Base-by-base conservation (phyloP, 2,329 filamentous ascomycete species). In the Polytolypa hystricis region DNA sequence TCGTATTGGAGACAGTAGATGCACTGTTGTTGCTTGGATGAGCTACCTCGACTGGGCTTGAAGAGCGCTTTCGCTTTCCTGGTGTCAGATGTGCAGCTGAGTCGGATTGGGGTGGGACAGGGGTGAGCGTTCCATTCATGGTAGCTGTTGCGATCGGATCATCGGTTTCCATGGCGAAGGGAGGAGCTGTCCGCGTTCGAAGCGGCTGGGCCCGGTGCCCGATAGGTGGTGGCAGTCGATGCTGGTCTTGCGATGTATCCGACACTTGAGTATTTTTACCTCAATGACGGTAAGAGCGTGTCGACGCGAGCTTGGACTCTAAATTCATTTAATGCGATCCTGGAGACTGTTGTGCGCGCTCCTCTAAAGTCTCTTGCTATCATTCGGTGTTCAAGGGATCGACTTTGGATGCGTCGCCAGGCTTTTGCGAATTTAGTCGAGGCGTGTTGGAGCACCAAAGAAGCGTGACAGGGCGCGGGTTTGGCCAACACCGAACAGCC, bases 31-130 rank as follows among this genome's bases (percentile, higher is more conserved):
- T 54, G 21, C 50, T 46, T 21, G 42, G 42, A n/a, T n/a, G n/a
- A 18, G 43, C 35, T 42, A 51, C 57, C 18, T 55, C 51, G 16
- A 56, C 53, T 30, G 55, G 50, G 35, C 51, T 50, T 15, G 57
- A 53, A 12, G 47, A 49, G 43, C 60, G 60, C 52, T 64, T 64
- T 52, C 61, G 58, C 45, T 64, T 64, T 30, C 53, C 58, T 34
- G 60, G 53, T 19, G 58, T 60, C 36, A 56, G 51, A 32, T 49
- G 40, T 19, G 46, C 45, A 36, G 50, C 44, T 8, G 51, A 43
- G 33, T 60, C 54, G 33, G 52, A 30, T n/a, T 31, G n/a, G n/a
- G 18, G 9, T 23, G 50, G 47, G 18, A 47, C 42, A 21, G 48
- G 45, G 43, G 50, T 47, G 20, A 51, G 44, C 37, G 58, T 56